A percentile compares a stretch with the other conserved stretches of the same genome.
phyloP scores from a whole-genome alignment of 352 stramenopile species.

The Aphanomyces astaci region DNA sequence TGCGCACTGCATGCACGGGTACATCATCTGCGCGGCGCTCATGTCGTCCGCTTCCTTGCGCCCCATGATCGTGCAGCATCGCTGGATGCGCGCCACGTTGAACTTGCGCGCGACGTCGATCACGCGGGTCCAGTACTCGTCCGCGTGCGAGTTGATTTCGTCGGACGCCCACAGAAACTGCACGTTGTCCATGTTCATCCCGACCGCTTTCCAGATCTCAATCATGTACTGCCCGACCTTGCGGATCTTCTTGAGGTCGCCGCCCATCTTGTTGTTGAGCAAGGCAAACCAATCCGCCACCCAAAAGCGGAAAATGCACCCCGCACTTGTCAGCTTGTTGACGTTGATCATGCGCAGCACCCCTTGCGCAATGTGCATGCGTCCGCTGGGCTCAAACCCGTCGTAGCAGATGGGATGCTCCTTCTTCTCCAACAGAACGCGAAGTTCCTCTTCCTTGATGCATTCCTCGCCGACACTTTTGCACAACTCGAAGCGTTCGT shows the following conservation, averaged over 20 bases:
- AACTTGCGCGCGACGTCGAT: conserved; percentile 91
- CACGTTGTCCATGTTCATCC: conserved; percentile 98
- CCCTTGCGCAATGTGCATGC: conserved; percentile 99
- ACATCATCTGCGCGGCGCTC: conserved; percentile 93
- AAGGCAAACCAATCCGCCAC: conserved; percentile 99
- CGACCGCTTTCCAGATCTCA: conserved; percentile 98
- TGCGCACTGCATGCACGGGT: conserved; percentile 98
- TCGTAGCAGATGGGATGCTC: conserved; percentile 92
- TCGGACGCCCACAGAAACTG: conserved; percentile 98
- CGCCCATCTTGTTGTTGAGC: conserved; percentile 99
- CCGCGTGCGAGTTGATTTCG: conserved; percentile 87
- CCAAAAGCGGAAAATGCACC: conserved; percentile 98
- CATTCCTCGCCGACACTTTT: conserved; percentile 89
- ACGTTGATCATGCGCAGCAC: conserved; percentile 97
- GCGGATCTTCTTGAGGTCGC: conserved; percentile 96
- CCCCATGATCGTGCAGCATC: conserved; percentile 99
- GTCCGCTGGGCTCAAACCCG: conserved; percentile 97
- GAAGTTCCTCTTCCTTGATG: conserved; percentile 88
- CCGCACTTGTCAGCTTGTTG: conserved; percentile 85
- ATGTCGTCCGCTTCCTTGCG: conserved; percentile 86
- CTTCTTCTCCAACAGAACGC: conserved; percentile 82
- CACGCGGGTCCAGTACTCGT: conserved; percentile 89
- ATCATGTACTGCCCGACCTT: conserved; percentile 96
- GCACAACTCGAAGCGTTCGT: conserved; percentile 71
- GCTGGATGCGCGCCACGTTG: conserved; percentile 91